phyloP scores from a whole-genome alignment of 139 green algal genomes.

The Protoeuglena noctilucae region DNA sequence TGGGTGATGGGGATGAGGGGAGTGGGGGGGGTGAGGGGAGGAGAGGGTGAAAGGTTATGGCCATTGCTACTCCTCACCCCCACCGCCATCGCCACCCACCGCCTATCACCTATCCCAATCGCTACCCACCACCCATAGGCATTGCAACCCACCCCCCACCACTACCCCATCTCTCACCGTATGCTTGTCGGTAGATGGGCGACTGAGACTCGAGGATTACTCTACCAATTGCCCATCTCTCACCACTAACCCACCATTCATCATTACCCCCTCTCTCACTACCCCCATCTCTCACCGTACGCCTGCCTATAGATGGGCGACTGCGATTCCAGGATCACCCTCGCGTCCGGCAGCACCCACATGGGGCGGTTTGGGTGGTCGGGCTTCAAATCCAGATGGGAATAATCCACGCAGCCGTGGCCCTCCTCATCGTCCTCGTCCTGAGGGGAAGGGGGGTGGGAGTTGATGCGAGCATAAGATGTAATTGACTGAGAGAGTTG shows the following conservation, averaged over 20 bases:
- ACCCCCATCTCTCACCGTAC: no score
- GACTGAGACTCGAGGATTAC: constrained; percentile 96
- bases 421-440: no score
- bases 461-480: no score
- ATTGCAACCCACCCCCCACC: no score
- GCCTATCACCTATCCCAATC: not conserved
- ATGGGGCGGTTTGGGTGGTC: constrained; percentile 80
- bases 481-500: no score
- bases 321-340: constrained; percentile 95
- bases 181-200: constrained; percentile 72
- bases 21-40: no score
- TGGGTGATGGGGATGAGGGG: not conserved
- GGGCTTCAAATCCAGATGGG: constrained; percentile 41
- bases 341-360: constrained; percentile 86
- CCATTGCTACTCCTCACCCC: not conserved
- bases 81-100: not conserved
- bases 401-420: not conserved
- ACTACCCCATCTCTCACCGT: no score
- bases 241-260: no score
- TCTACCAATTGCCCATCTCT: constrained; percentile 12
- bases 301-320: constrained; percentile 80
- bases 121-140: not conserved
- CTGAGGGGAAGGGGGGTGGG: no score
- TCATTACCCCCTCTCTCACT: no score
- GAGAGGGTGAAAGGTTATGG: no score